Percentiles rank a stretch among this genome's conserved stretches.
Conservation (phyloP, 1,284 basidiomycete genomes). For the Thelephora terrestris region DNA sequence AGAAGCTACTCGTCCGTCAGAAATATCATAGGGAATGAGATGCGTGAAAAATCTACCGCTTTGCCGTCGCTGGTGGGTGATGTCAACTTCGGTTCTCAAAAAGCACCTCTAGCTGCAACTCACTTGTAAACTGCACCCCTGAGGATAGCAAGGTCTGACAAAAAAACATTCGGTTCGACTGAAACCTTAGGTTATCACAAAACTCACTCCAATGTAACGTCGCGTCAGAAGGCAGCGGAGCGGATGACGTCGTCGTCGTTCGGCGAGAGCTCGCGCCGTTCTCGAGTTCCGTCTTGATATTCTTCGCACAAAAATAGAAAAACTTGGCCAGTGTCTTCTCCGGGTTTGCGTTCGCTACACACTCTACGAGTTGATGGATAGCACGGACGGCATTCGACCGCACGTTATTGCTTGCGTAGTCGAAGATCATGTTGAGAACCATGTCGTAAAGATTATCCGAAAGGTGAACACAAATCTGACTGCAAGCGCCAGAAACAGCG, state of each 20-base stretch:
- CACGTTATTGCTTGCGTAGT: conserved; percentile 69
- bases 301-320: conserved; percentile 62
- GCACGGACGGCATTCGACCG: conserved; percentile 81
- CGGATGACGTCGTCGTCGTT: conserved; percentile 68
- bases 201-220: conserved; percentile 80
- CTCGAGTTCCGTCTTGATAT: conserved; percentile 72
- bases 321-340: conserved; percentile 70
- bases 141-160: conserved; percentile 54
- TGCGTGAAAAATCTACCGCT: conserved; percentile 33
- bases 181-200: conserved; percentile 3
- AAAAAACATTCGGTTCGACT: neutral
- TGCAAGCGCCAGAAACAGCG: conserved; percentile 57
- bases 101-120: conserved; percentile 17
- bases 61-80: conserved; percentile 41
- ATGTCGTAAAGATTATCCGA: conserved; percentile 77
- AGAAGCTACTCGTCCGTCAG: conserved; percentile 36
- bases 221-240: conserved; percentile 71
- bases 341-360: conserved; percentile 76
- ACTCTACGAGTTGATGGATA: conserved; percentile 80
- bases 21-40: conserved; percentile 5
- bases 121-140: conserved; percentile 63
- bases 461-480: conserved; percentile 74
- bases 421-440: conserved; percentile 73
- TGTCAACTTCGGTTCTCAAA: conserved; percentile 4
- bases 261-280: conserved; percentile 79